Evolutionary conservation across 108 stramenopile genomes (phyloP).

Genomic region (Thalassiosira profunda): DNA sequence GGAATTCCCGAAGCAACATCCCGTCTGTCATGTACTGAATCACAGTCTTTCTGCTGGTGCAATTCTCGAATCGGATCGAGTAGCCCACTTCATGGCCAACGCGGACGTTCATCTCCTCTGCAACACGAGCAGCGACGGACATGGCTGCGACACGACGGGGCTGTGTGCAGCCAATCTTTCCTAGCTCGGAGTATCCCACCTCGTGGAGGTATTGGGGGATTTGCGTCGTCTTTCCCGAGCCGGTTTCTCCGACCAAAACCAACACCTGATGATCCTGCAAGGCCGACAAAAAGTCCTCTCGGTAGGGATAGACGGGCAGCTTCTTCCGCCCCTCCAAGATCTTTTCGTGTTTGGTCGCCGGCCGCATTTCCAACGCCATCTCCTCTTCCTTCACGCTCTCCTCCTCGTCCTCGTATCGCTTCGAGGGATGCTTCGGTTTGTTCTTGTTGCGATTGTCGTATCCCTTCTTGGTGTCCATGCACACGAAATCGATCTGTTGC

Average conservation of each 20-base stretch:
- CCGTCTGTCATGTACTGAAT: constrained; percentile 99
- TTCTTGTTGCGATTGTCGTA: constrained; percentile 71
- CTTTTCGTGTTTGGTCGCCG: constrained; percentile 91
- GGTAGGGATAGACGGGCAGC: constrained; percentile 96
- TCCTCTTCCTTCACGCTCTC: constrained; percentile 46
- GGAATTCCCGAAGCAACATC: constrained; percentile 97
- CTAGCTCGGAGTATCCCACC: constrained; percentile 96
- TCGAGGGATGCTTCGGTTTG: constrained; percentile 16
- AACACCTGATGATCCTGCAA: constrained; percentile 77
- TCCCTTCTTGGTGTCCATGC: constrained; percentile 84
- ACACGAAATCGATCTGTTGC: constrained; percentile 95
- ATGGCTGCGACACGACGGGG: constrained; percentile 99
- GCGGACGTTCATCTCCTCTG: constrained; percentile 95
- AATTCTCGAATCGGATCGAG: constrained; percentile 98
- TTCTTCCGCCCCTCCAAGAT: constrained; percentile 90
- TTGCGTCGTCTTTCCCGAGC: constrained; percentile 96
- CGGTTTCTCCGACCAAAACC: constrained; percentile 93
- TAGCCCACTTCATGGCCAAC: constrained; percentile 99
- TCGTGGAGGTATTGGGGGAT: constrained; percentile 98
- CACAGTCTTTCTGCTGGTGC: constrained; percentile 92
- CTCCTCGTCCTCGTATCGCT: constrained; percentile 23
- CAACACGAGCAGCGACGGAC: constrained; percentile 98
- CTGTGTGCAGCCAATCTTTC: constrained; percentile 97
- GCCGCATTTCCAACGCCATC: constrained; percentile 32
- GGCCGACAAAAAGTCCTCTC: constrained; percentile 88